phyloP scores from a whole-genome alignment of 2,329 filamentous ascomycete species.

The Aspergillus sp. region DNA sequence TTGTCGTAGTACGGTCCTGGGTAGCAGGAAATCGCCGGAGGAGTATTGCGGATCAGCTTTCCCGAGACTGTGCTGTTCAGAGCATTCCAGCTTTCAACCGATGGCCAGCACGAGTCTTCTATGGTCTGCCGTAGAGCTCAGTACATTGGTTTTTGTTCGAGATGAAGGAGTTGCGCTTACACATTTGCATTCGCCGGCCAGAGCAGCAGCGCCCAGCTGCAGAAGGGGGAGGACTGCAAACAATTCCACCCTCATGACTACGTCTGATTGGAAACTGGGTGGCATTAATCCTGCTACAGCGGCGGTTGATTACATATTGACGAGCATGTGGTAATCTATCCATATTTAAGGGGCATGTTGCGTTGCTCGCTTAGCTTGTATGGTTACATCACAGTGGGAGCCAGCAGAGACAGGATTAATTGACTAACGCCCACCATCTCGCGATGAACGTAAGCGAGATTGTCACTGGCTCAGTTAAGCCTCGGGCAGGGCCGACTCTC shows the following conservation, averaged over 20 bases:
- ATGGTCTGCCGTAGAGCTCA: conserved; percentile 14
- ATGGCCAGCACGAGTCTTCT: conserved; percentile 33
- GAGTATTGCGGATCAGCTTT: conserved; percentile 29
- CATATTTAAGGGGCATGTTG: no score
- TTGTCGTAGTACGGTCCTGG: conserved; percentile 23
- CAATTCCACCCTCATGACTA: background rate
- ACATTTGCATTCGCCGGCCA: conserved; percentile 8
- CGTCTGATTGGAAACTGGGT: no score
- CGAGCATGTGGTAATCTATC: no score
- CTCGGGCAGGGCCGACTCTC: no score
- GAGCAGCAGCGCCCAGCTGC: background rate
- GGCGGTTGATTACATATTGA: no score
- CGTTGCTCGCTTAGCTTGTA: no score
- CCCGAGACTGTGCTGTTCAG: conserved; percentile 34
- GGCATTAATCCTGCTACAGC: no score
- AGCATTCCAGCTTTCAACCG: conserved; percentile 22
- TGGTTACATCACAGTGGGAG: no score
- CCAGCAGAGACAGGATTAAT: no score
- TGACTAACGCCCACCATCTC: no score
- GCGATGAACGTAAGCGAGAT: no score
- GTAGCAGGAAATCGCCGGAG: conserved; percentile 35
- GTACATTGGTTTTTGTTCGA: background rate
- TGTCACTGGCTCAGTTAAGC: no score
- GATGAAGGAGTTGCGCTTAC: conserved; percentile 1
- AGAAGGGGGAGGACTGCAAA: background rate